Conservation (phyloP, 192 early-diverging fungal species). For the Mortierella alpina region DNA sequence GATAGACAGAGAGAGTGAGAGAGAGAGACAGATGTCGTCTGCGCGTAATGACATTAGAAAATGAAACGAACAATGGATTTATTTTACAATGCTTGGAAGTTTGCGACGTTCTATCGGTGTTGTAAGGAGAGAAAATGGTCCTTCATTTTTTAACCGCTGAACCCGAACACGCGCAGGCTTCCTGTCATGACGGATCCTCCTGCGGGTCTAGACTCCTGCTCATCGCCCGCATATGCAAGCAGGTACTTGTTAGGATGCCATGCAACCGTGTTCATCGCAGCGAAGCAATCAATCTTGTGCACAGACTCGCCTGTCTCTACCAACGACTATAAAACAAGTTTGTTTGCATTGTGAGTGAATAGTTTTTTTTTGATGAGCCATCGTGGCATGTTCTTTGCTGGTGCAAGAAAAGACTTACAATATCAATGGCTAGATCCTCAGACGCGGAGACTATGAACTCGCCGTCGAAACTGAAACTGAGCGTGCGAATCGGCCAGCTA, state of each 20-base stretch:
- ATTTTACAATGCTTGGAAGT: too few relatives aligned
- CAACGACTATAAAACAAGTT: slow-evolving; percentile 61
- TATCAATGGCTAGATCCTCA: slow-evolving; percentile 82
- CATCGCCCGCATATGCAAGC: slow-evolving; percentile 84
- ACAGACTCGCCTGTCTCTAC: slow-evolving; percentile 79
- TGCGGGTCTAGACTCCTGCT: slow-evolving; percentile 50
- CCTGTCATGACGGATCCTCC: slow-evolving; percentile 51
- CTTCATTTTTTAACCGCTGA: slow-evolving; percentile 18
- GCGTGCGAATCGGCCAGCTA: slow-evolving; percentile 81
- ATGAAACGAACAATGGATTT: too few relatives aligned
- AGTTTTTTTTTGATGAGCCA: background rate
- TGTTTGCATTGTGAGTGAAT: too few relatives aligned
- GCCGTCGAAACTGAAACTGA: slow-evolving; percentile 85
- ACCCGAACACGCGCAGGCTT: slow-evolving; percentile 63
- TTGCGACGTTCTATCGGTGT: too few relatives aligned
- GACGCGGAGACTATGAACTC: slow-evolving; percentile 79
- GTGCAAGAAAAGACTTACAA: slow-evolving; percentile 63
- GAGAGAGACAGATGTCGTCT: too few relatives aligned
- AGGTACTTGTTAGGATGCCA: slow-evolving; percentile 85
- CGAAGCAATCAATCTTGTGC: slow-evolving; percentile 72
- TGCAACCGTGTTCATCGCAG: slow-evolving; percentile 79
- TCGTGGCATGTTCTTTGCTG: background rate
- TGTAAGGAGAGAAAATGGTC: background rate
- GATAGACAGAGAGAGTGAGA: background rate
- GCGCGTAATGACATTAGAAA: too few relatives aligned